Percentiles rank a stretch among this genome's conserved stretches.
These are phyloP conservation scores for Emergomyces pasteurianus DNA, from an alignment of 2,329 filamentous ascomycete genomes.

Conservation along the genomic window DNA sequence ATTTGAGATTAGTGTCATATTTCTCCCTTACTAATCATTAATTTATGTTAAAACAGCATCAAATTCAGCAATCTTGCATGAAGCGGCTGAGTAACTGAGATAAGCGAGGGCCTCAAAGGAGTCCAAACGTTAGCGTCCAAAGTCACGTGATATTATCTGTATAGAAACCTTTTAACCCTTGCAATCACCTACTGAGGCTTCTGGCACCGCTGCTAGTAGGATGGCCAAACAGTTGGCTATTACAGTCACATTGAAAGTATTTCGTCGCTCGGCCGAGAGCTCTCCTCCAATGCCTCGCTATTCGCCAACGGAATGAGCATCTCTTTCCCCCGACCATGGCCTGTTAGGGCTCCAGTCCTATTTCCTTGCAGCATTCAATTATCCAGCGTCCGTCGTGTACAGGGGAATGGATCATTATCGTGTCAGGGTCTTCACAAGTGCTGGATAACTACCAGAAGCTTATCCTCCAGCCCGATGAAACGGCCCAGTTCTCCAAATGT, in stretches of 20 bases:
- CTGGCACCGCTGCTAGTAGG: neutral
- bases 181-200: too few species aligned
- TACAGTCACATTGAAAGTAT: neutral
- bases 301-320: neutral
- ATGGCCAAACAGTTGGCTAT: neutral
- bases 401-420: neutral
- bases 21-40: too few species aligned
- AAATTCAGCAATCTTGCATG: too few species aligned
- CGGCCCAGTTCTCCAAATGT: neutral
- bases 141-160: neutral
- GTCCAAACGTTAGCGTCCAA: too few species aligned
- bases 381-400: too few species aligned
- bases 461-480: neutral
- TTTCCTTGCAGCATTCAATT: neutral
- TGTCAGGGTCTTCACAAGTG: neutral
- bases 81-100: too few species aligned
- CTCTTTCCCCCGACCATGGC: neutral
- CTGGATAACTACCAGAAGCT: neutral
- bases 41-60: too few species aligned
- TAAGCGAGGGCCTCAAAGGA: too few species aligned
- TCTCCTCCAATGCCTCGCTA: neutral
- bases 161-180: too few species aligned
- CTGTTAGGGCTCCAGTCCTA: neutral
- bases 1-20: too few species aligned
- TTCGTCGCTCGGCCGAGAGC: too few species aligned